These are phyloP conservation scores for Urostyla sp. DNA, from an alignment of 73 alveolate genomes.

Conservation along the genomic window DNA sequence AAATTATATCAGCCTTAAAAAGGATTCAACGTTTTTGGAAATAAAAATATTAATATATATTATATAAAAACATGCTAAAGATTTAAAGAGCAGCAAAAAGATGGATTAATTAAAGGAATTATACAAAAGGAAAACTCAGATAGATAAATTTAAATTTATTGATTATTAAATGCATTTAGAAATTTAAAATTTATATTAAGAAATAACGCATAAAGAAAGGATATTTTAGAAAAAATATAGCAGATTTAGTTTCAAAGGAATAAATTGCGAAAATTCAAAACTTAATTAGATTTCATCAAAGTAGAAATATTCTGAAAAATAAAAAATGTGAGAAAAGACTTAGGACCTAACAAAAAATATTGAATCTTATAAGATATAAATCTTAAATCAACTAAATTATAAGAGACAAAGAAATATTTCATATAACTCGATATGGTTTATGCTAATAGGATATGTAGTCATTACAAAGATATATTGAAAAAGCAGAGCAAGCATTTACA, in stretches of 20 bases:
- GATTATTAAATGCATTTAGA: neutral
- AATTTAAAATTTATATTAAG: neutral
- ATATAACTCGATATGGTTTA: slow-evolving; percentile 31
- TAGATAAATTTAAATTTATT: neutral
- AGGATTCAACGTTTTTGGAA: slow-evolving; percentile 45
- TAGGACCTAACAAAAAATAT: neutral
- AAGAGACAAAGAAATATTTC: slow-evolving; percentile 45
- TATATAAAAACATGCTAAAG: neutral
- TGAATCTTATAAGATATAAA: neutral
- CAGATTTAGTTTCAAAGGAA: neutral
- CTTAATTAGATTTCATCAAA: neutral
- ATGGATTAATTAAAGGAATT: neutral
- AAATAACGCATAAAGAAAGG: slow-evolving; percentile 14
- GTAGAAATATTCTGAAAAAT: neutral
- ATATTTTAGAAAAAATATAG: neutral
- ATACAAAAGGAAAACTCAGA: neutral
- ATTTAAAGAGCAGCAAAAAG: slow-evolving; percentile 18
- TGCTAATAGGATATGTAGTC: slow-evolving; percentile 33
- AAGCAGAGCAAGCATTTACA: slow-evolving; percentile 30
- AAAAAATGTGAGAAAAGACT: neutral
- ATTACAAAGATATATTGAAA: slow-evolving; percentile 15
- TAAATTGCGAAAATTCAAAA: neutral
- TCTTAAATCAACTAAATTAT: neutral
- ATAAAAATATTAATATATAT: slow-evolving; percentile 21
- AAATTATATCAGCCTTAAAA: slow-evolving; percentile 26